These are phyloP conservation scores for Metahyphopichia silvanorum DNA, from an alignment of 805 yeast species.

Conservation along the genomic window DNA sequence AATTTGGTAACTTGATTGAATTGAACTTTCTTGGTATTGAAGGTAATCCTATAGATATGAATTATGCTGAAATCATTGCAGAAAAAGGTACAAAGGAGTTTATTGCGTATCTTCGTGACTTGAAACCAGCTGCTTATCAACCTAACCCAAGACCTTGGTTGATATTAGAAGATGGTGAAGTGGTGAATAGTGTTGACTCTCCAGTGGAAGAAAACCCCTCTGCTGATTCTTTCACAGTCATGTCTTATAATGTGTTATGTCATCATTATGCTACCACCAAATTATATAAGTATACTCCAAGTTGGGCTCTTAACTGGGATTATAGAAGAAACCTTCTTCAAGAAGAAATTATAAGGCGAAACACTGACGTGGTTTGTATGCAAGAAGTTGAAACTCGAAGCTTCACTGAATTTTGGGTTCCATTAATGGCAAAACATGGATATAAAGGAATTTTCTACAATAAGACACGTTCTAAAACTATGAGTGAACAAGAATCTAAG, in stretches of 20 bases:
- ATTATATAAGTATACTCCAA: constrained; percentile 91
- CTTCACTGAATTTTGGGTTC: constrained; percentile 83
- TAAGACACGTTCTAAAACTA: constrained; percentile 89
- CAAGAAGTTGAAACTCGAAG: constrained; percentile 94
- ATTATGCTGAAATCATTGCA: constrained; percentile 62
- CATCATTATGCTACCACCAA: constrained; percentile 93
- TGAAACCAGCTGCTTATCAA: constrained; percentile 61
- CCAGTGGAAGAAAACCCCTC: no score
- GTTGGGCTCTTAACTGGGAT: constrained; percentile 96
- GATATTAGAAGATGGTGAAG: constrained; percentile 72
- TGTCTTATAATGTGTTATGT: constrained; percentile 89
- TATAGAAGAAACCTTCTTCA: constrained; percentile 76
- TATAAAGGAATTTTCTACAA: constrained; percentile 81
- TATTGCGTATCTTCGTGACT: constrained; percentile 77
- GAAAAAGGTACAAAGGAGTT: constrained; percentile 84
- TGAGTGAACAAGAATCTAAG: constrained; percentile 74
- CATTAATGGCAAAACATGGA: constrained; percentile 66
- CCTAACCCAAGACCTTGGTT: constrained; percentile 84
- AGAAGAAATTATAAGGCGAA: constrained; percentile 62
- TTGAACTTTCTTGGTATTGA: constrained; percentile 87
- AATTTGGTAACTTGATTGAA: constrained; percentile 81
- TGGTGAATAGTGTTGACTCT: constrained; percentile 29
- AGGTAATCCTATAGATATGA: constrained; percentile 80
- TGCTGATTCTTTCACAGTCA: constrained; percentile 60
- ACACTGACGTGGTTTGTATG: constrained; percentile 80